phyloP scores from a whole-genome alignment of 2,329 filamentous ascomycete genomes.

The Apiospora aurea region DNA sequence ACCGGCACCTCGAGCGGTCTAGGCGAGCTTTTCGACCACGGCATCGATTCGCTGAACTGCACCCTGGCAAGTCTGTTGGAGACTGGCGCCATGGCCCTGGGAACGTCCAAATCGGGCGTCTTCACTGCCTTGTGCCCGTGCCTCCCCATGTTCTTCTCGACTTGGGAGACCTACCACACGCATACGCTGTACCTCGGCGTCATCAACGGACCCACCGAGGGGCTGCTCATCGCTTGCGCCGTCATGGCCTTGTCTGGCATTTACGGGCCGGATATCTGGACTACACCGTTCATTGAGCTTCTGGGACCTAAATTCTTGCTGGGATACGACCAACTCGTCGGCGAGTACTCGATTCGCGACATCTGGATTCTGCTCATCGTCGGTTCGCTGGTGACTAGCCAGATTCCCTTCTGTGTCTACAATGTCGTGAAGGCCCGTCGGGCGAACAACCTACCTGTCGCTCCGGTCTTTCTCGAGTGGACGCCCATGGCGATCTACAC shows the following conservation, averaged over 20 bases:
- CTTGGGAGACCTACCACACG: conserved; percentile 99
- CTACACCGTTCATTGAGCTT: conserved; percentile 72
- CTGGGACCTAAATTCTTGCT: conserved; percentile 65
- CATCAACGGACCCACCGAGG: conserved; percentile 97
- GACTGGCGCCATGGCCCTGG: conserved; percentile 91
- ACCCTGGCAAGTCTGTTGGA: conserved; percentile 90
- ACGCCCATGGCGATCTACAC: conserved; percentile 87
- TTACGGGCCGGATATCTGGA: conserved; percentile 90
- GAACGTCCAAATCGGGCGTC: conserved; percentile 81
- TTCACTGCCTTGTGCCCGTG: conserved; percentile 93
- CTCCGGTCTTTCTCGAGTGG: conserved; percentile 92
- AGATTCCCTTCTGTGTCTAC: conserved; percentile 87
- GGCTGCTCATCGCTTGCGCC: conserved; percentile 83
- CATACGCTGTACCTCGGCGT: conserved; percentile 96
- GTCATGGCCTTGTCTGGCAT: conserved; percentile 89
- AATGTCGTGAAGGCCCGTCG: conserved; percentile 84
- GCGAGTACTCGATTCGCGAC: conserved; percentile 79
- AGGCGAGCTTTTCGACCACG: conserved; percentile 97
- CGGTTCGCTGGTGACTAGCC: conserved; percentile 69
- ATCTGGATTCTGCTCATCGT: conserved; percentile 82
- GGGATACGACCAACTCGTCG: conserved; percentile 65
- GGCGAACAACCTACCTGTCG: conserved; percentile 73
- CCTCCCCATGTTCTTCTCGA: conserved; percentile 98
- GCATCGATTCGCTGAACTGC: conserved; percentile 97
- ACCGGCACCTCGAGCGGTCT: conserved; percentile 95